Base-by-base conservation (phyloP, 129 eudicot species). In the Kitagawia praeruptora region DNA sequence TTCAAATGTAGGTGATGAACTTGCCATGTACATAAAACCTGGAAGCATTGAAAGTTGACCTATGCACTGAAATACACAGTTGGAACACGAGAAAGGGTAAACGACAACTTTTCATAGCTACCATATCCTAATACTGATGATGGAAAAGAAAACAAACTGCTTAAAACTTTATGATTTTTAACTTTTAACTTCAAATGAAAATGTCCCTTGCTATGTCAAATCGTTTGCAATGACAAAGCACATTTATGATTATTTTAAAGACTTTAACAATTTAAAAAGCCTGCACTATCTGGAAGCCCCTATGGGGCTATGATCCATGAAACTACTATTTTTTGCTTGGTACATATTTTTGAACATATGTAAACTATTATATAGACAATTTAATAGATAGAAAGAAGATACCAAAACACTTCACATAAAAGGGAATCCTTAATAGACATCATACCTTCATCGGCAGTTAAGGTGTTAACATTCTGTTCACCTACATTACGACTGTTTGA, bases 371-470 rank as follows among this genome's bases (percentile, higher is more conserved):
- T 49, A 3, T 4, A 18, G 56, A 58, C 8, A 58, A 7, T 58
- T 58, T n/a, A n/a, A 23, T 58, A 70, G 46, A 39, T 38, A 28
- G 34, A 8, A 38, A 38, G 14, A 38, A 41, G 37, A 0, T 34
- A 34, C 37, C 4, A 37, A 70, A 39, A 19, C 41, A 71, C 34
- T 40, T 71, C 10, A 4, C 10, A 73, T 8, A 73, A 10, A 73
- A 39, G 25, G 15, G 4, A 44, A 41, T 19, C 47, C 47, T 7
- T 8, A 10, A 5, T 16, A 51, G 58, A 34, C 79, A 79, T 69
- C 46, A 71, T 79, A 90, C 96, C 92, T 81, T 82, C 83, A 72
- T 49, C 75, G 42, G 84, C 78, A 45, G 74, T 75, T 16, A 56
- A 70, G 80, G 61, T 83, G 46, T 72, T 63, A 44, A 75, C 69